Percentiles rank a stretch among this genome's conserved stretches.
phyloP scores from a whole-genome alignment of 345 rosid species.

The Ceriops zippeliana region DNA sequence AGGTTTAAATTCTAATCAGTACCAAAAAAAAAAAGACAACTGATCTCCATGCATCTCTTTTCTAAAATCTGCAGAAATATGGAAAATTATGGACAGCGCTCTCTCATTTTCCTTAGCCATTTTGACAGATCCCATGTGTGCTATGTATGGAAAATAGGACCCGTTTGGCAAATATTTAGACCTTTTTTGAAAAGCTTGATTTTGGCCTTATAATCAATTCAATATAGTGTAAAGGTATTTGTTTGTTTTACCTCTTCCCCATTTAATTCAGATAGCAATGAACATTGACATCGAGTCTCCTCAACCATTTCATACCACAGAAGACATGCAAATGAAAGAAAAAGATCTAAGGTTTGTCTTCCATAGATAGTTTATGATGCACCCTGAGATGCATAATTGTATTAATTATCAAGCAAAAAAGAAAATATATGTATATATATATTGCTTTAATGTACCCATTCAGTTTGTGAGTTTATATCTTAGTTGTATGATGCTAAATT shows the following conservation, averaged over 20 bases:
- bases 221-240: slow-evolving; percentile 1
- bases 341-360: slow-evolving; percentile 51
- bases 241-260: slow-evolving; percentile 13
- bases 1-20: no score
- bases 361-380: slow-evolving; percentile 4
- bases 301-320: slow-evolving; percentile 32
- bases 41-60: no score
- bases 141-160: no score
- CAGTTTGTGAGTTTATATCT: neutral
- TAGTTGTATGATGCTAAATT: neutral
- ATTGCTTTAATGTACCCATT: neutral
- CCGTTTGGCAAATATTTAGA: no score
- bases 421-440: no score
- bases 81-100: neutral
- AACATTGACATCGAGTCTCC: slow-evolving; percentile 66
- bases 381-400: neutral
- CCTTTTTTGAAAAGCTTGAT: neutral
- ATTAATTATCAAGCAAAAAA: neutral
- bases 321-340: slow-evolving; percentile 46
- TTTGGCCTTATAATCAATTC: slow-evolving; percentile 1
- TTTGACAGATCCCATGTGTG: no score
- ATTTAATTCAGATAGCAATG: slow-evolving; percentile 49
- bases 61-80: no score
- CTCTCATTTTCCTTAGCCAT: neutral
- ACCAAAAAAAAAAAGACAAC: no score